Evolutionary conservation across 2,329 filamentous ascomycete genomes (phyloP).

Genomic region (Phialemoniopsis sp.): DNA sequence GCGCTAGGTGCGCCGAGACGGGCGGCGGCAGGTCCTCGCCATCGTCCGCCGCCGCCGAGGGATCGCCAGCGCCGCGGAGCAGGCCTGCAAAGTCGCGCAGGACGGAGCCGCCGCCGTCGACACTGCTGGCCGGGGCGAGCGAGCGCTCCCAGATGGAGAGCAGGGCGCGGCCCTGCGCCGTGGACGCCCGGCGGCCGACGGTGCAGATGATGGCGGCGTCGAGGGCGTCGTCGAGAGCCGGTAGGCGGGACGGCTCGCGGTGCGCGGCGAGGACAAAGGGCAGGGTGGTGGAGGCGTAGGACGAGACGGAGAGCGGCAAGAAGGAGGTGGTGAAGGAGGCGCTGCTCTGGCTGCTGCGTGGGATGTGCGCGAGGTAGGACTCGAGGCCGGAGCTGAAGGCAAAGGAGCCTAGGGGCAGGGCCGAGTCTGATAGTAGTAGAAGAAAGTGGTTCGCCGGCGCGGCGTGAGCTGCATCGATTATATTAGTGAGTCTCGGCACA

Average conservation of each 20-base stretch:
- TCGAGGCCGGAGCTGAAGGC: slow-evolving; percentile 81
- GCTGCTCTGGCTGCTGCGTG: slow-evolving; percentile 16
- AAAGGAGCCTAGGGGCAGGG: slow-evolving; percentile 79
- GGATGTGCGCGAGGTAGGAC: slow-evolving; percentile 70
- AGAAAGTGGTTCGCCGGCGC: slow-evolving; percentile 57
- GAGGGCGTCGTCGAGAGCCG: slow-evolving; percentile 65
- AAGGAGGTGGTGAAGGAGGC: slow-evolving; percentile 56
- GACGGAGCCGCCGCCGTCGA: slow-evolving; percentile 1
- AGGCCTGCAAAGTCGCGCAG: neutral
- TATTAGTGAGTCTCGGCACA: slow-evolving; percentile 1
- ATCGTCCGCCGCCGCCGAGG: slow-evolving; percentile 5
- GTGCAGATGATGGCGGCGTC: slow-evolving; percentile 75
- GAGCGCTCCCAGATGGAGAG: slow-evolving; percentile 74
- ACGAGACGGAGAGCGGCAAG: slow-evolving; percentile 65
- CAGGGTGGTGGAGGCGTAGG: slow-evolving; percentile 67
- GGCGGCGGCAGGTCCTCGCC: slow-evolving; percentile 25
- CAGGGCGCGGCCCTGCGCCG: slow-evolving; percentile 72
- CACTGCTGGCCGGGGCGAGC: slow-evolving; percentile 33
- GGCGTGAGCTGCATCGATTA: slow-evolving; percentile 2
- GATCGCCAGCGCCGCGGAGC: slow-evolving; percentile 19
- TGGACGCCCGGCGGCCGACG: slow-evolving; percentile 71
- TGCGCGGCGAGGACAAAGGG: slow-evolving; percentile 72
- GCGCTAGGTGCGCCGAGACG: slow-evolving; percentile 63
- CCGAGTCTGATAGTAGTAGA: slow-evolving; percentile 75
- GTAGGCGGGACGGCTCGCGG: slow-evolving; percentile 41